Base-by-base conservation (phyloP, 768 basidiomycete genomes). In the Clathrus columnatus region DNA sequence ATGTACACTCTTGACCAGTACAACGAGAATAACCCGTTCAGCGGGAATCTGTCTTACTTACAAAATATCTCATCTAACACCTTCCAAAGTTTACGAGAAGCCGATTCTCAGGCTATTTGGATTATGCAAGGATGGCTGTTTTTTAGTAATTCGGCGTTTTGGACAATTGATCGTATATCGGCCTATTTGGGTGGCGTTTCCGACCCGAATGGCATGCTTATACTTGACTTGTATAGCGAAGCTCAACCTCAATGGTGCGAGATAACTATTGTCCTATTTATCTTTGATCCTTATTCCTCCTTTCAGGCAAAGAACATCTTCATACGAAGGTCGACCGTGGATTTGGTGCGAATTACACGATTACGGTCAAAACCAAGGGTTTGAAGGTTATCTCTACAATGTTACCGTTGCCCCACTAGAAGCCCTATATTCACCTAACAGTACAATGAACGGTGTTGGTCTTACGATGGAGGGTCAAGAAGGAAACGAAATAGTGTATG, bases 1-100 rank as follows among this genome's bases (percentile, higher is more conserved):
- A 64, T 73, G 50, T 74, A 74, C 55, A 72, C 73, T n/a, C 68
- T 74, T 30, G 73, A 74, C 60, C 73, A 72, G 50, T 73, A 73
- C 63, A 73, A 73, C 63, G 73, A 74, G 61, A 74, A 70, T 55
- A 59, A 69, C 43, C 72, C 73, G 2, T 69, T 64, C 44, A 72
- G 65, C 57, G 60, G 63, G 7, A 61, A 70, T 50, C 41, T 59
- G 7, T 63, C 63, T 11, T 74, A 74, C 60, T 62, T 74, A 10
- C 55, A 60, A 26, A 64, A 60, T 46, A 63, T 73, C 49, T 61
- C 71, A 8, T 64, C 65, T n/a, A 63, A 51, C 51, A 73, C 71
- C 11, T 68, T 71, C 43, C 63, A 68, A 4, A 69, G 69, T 54
- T 61, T 74, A 26, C 70, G 67, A 2, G 69, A 67, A 2, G 70